Base-by-base conservation (phyloP, 1,139 yeast genomes). In the Pichia sp. region DNA sequence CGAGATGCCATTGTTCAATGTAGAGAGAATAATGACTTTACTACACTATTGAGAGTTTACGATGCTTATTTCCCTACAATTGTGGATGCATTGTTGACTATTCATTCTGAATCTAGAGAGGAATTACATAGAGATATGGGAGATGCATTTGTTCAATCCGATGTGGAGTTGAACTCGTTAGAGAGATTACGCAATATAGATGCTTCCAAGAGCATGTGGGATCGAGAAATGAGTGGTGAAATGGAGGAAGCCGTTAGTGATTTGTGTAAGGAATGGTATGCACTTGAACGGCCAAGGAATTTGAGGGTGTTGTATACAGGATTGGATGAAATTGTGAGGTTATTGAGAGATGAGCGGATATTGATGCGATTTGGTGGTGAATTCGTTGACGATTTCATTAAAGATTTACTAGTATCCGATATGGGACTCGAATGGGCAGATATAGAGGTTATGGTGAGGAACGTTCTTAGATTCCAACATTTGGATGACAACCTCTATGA, bases 401-500 rank as follows among this genome's bases (percentile, higher is more conserved):
- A 27, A n/a, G 45, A 39, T 24, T 24, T 41, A 13, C 21, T 35
- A 4, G 20, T 19, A 8, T 20, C 25, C 4, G 35, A 36, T 5
- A 27, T 37, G 28, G 26, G 29, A 3, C 17, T 39, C 13, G 38
- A 40, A 13, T 29, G 27, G 19, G 29, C 20, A 12, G 45, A 41
- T 25, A 19, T 31, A 3, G 18, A 31, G 4, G 24, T 38, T 8
- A 12, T 41, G 29, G 10, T 34, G 17, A 19, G 18, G 18, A 35
- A 29, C 28, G 22, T 39, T 3, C 27, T 30, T 13, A 27, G 28
- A 14, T 30, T 15, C 22, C 38, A 6, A 28, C 36, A 30, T 10
- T 44, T 52, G 23, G 35, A 41, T 22, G 22, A 13, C 3, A 36
- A 34, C 11, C 18, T 29, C 8, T 50, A 45, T 36, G 22, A 32